Conservation (phyloP, 768 basidiomycete genomes). For the Collybiopsis confluens region DNA sequence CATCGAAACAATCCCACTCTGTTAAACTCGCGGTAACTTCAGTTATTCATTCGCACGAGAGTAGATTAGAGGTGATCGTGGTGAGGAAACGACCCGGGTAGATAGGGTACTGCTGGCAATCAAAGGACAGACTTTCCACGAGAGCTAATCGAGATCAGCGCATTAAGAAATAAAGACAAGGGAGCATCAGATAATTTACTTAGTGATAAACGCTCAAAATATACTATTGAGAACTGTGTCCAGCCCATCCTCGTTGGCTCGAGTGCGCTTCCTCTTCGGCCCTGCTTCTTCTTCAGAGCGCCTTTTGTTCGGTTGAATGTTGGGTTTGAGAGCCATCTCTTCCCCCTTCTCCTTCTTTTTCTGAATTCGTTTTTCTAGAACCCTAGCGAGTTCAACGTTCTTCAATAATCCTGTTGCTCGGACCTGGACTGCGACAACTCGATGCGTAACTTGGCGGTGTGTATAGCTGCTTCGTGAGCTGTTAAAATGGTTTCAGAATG, state of each 20-base stretch:
- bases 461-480: conserved; percentile 93
- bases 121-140: too few relatives aligned
- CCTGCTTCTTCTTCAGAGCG: background rate
- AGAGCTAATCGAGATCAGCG: too few relatives aligned
- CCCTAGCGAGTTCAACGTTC: conserved; percentile 89
- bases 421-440: conserved; percentile 83
- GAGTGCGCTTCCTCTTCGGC: background rate
- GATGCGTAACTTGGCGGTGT: conserved; percentile 83
- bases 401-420: conserved; percentile 91
- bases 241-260: conserved; percentile 18
- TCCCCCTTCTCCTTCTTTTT: conserved; percentile 58
- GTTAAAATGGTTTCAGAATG: background rate
- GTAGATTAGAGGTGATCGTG: too few relatives aligned
- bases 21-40: too few relatives aligned
- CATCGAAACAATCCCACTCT: too few relatives aligned
- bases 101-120: too few relatives aligned
- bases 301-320: conserved; percentile 3
- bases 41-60: too few relatives aligned
- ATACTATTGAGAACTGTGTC: conserved; percentile 45
- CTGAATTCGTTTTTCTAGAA: conserved; percentile 76
- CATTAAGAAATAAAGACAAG: too few relatives aligned
- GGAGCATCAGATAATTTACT: too few relatives aligned
- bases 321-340: conserved; percentile 28
- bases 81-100: too few relatives aligned
- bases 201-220: too few relatives aligned